Percentiles rank a stretch among this genome's conserved stretches.
phyloP scores from a whole-genome alignment of 495 filamentous ascomycete genomes.

The Aspergillus diversus region DNA sequence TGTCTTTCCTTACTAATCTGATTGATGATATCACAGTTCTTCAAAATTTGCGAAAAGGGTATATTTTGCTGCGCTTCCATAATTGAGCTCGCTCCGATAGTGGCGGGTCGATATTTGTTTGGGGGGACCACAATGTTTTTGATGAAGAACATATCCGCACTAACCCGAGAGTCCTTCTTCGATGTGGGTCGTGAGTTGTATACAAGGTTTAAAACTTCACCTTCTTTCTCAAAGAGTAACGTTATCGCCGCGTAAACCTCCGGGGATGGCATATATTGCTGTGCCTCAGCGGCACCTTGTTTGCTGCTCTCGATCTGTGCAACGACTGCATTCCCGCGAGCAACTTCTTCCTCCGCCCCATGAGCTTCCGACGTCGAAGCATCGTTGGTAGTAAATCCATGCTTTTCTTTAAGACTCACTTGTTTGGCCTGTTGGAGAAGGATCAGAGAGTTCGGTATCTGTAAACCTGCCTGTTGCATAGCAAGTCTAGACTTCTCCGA shows the following conservation, averaged over 20 bases:
- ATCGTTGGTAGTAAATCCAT: slow-evolving; percentile 31
- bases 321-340: slow-evolving; percentile 54
- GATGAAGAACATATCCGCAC: slow-evolving; percentile 92
- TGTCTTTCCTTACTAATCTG: slow-evolving; percentile 76
- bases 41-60: slow-evolving; percentile 79
- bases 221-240: slow-evolving; percentile 84
- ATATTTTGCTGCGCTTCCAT: slow-evolving; percentile 85
- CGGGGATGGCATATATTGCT: slow-evolving; percentile 72
- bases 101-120: slow-evolving; percentile 88
- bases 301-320: slow-evolving; percentile 35
- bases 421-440: slow-evolving; percentile 47
- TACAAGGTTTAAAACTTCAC: slow-evolving; percentile 76
- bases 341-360: slow-evolving; percentile 72
- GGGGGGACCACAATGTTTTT: slow-evolving; percentile 83
- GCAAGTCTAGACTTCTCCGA: slow-evolving; percentile 67
- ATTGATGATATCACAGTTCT: slow-evolving; percentile 67
- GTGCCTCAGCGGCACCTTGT: slow-evolving; percentile 40
- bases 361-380: slow-evolving; percentile 39
- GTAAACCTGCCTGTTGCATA: slow-evolving; percentile 72
- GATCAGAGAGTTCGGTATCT: slow-evolving; percentile 64
- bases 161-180: slow-evolving; percentile 56
- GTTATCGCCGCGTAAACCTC: slow-evolving; percentile 77
- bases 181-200: slow-evolving; percentile 72
- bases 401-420: slow-evolving; percentile 37
- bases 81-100: slow-evolving; percentile 74